phyloP scores from a whole-genome alignment of 805 yeast species.

The Ogataea methylovora region DNA sequence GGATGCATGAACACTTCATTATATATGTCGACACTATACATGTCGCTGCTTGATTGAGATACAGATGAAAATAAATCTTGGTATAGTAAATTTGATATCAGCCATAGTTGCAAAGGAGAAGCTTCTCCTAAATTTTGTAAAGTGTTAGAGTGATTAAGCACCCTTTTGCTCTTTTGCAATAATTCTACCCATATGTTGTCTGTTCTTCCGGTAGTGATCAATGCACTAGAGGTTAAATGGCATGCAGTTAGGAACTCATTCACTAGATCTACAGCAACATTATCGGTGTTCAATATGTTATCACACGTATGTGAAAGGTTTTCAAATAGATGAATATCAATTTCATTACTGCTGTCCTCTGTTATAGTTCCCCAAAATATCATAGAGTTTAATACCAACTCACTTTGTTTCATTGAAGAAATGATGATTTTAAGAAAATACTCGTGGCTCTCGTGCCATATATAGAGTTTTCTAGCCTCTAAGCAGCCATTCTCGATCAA shows the following conservation, averaged over 20 bases:
- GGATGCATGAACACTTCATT: background rate
- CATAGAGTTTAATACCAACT: background rate
- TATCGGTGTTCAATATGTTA: too few species aligned
- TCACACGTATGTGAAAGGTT: too few species aligned
- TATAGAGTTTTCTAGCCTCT: background rate
- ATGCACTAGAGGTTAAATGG: too few species aligned
- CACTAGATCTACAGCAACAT: too few species aligned
- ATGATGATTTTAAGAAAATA: background rate
- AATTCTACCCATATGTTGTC: too few species aligned
- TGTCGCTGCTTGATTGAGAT: background rate
- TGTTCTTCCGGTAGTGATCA: too few species aligned
- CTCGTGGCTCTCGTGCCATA: background rate
- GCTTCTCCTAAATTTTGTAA: too few species aligned
- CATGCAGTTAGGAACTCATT: too few species aligned
- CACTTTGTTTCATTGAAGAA: background rate
- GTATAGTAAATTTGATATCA: background rate
- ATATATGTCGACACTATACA: background rate
- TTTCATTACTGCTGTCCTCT: background rate
- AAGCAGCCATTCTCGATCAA: background rate
- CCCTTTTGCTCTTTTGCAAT: too few species aligned
- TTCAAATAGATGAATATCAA: too few species aligned
- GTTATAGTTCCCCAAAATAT: background rate
- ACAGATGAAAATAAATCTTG: background rate
- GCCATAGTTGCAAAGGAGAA: background rate
- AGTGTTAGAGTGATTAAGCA: too few species aligned